Evolutionary conservation across 768 basidiomycete genomes (phyloP), one percentile per base, ranked within the genome.

Genomic region (Phlegmacium glaucopus): DNA sequence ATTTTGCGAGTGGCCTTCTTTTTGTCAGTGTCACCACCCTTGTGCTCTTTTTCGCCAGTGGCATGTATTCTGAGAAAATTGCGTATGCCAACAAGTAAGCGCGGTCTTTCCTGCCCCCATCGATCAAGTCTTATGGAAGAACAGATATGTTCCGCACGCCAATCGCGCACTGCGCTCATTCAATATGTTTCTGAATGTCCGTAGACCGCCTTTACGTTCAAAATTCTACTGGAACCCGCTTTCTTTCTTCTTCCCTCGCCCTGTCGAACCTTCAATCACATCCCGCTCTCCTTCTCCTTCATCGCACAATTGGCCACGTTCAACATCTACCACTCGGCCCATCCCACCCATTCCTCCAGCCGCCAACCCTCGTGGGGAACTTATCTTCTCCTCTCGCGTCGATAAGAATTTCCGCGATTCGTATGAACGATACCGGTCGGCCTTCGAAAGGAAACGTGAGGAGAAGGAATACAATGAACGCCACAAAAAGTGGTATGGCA

Each of bases 151-250:
- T 22, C 93, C 93, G 1, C 94, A 97, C 56, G 92, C 94, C 7
- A 99, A 98, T 66, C 81, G 85, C 39, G 84, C 94, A 0, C 75
- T 99, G 11, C 82, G 95, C 13, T 88, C 86, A 15, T 87, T 97
- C 65, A 99, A 99, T 66, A 94, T 99, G 85, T 90, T 91, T 60
- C 78, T 99, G 56, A 99, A 99, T 70, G 89, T 95, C 58, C 87
- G 94, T 35, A 81, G 83, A 54, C 85, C 84, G 2, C 81, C 91
- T 0, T 68, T 89, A 12, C 76, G 79, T 27, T 81, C 85, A 9
- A 82, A 78, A 57, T 67, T 82, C 52, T 58, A 56, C 53, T 72
- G 65, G 70, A 83, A 77, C 57, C 78, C 78, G 7, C 64, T 85
- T 40, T 63, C 75, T n/a, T 77, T 81, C 66, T 76, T 85, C 65